Evolutionary conservation across 2,329 filamentous ascomycete genomes (phyloP).

Genomic region (Aspergillus fischeri): DNA sequence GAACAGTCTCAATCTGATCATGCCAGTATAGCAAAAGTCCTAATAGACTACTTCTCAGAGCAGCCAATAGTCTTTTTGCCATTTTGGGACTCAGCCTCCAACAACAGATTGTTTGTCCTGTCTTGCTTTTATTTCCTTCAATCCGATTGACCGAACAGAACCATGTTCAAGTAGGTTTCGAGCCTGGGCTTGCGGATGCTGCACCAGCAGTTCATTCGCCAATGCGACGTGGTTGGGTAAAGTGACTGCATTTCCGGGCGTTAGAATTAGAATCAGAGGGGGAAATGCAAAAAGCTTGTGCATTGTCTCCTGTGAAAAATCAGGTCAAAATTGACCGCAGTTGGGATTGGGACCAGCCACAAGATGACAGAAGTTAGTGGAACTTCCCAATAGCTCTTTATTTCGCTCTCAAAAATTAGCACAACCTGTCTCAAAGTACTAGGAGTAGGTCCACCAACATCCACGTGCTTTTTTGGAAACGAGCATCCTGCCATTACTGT

Average conservation of each 20-base stretch:
- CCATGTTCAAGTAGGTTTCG: background rate
- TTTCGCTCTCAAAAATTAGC: background rate
- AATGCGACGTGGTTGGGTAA: background rate
- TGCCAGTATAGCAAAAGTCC: background rate
- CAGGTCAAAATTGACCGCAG: conserved; percentile 8
- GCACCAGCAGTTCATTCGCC: background rate
- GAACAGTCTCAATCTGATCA: conserved; percentile 5
- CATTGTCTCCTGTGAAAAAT: conserved; percentile 1
- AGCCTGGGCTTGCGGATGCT: background rate
- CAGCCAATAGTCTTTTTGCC: background rate
- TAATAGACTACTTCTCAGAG: background rate
- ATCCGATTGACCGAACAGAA: background rate
- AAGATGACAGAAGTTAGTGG: conserved; percentile 9
- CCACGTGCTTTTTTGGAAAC: conserved; percentile 2
- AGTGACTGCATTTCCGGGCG: background rate
- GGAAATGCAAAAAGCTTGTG: background rate
- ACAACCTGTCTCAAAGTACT: background rate
- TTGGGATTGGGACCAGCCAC: conserved; percentile 20
- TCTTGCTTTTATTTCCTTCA: background rate
- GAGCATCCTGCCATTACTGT: conserved; percentile 1
- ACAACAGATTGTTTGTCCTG: background rate
- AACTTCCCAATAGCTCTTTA: conserved; percentile 3
- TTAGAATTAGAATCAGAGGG: background rate
- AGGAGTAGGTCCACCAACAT: background rate
- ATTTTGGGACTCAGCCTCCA: background rate